Conservation (phyloP, 2,329 filamentous ascomycete species). For the Amylocarpus encephaloides region DNA sequence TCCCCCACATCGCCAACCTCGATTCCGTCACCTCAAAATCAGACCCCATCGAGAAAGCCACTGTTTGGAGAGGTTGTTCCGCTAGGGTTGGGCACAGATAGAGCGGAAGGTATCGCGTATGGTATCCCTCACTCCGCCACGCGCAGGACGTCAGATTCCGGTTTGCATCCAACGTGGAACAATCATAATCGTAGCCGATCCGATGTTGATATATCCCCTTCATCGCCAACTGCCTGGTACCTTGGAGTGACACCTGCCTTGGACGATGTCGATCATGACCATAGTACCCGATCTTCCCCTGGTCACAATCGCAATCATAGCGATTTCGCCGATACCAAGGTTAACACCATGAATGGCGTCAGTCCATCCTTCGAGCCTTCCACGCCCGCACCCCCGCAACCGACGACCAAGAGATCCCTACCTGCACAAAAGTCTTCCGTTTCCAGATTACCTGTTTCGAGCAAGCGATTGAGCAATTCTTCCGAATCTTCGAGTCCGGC, state of each 20-base stretch:
- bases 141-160: constrained; percentile 67
- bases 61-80: constrained; percentile 70
- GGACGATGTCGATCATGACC: constrained; percentile 32
- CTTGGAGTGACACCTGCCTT: constrained; percentile 38
- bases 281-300: constrained; percentile 30
- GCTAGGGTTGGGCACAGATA: constrained; percentile 46
- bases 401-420: constrained; percentile 5
- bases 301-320: constrained; percentile 50
- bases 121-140: constrained; percentile 48
- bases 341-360: constrained; percentile 27
- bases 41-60: constrained; percentile 41
- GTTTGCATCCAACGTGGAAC: constrained; percentile 44
- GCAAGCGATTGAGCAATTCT: constrained; percentile 33
- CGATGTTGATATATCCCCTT: constrained; percentile 49
- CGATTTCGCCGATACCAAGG: constrained; percentile 43
- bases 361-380: constrained; percentile 24
- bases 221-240: constrained; percentile 65
- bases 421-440: constrained; percentile 9
- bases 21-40: constrained; percentile 23
- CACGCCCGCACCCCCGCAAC: constrained; percentile 4
- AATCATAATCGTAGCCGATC: constrained; percentile 48
- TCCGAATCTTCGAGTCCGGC: constrained; percentile 43
- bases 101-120: constrained; percentile 42
- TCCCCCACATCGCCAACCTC: constrained; percentile 28
- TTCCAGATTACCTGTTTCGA: constrained; percentile 26